Evolutionary conservation across 2,329 filamentous ascomycete genomes (phyloP).

Genomic region (Stagonosporopsis tanaceti): DNA sequence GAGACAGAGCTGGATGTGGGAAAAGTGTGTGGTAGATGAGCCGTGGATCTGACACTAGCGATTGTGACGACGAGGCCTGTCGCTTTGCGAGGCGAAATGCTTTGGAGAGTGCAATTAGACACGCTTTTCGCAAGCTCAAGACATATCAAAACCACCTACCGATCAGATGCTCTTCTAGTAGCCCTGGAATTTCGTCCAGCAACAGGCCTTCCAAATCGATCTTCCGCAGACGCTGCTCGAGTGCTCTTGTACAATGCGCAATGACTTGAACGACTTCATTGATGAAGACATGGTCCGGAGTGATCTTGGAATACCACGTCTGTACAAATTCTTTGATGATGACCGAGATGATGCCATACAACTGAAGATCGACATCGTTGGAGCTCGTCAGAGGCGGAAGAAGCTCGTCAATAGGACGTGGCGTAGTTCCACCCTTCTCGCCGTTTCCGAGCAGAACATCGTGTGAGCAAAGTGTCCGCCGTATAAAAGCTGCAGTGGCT

Average conservation of each 20-base stretch:
- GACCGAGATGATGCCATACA: conserved; percentile 91
- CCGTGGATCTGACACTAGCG: conserved; percentile 68
- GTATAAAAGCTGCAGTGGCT: conserved; percentile 81
- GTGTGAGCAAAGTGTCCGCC: conserved; percentile 82
- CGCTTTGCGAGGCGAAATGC: conserved; percentile 75
- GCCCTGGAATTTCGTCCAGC: conserved; percentile 84
- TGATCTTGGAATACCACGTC: conserved; percentile 92
- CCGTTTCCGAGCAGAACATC: conserved; percentile 56
- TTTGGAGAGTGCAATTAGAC: conserved; percentile 52
- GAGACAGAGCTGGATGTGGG: conserved; percentile 81
- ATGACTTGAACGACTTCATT: conserved; percentile 89
- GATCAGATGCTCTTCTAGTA: conserved; percentile 80
- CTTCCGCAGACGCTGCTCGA: conserved; percentile 85
- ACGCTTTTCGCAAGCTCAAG: conserved; percentile 23
- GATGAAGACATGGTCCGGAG: conserved; percentile 85
- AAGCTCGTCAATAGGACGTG: conserved; percentile 77
- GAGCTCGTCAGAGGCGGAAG: conserved; percentile 92
- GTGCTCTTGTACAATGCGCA: conserved; percentile 85
- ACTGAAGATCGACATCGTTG: conserved; percentile 89
- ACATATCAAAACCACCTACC: conserved; percentile 62
- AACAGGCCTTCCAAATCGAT: conserved; percentile 84
- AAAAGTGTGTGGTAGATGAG: conserved; percentile 83
- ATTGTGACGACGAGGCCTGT: conserved; percentile 64
- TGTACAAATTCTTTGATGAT: conserved; percentile 90
- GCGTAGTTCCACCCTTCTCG: conserved; percentile 65